A percentile compares a stretch with the other conserved stretches of the same genome.
phyloP scores from a whole-genome alignment of 495 filamentous ascomycete genomes.

The Margaritispora aquatica region DNA sequence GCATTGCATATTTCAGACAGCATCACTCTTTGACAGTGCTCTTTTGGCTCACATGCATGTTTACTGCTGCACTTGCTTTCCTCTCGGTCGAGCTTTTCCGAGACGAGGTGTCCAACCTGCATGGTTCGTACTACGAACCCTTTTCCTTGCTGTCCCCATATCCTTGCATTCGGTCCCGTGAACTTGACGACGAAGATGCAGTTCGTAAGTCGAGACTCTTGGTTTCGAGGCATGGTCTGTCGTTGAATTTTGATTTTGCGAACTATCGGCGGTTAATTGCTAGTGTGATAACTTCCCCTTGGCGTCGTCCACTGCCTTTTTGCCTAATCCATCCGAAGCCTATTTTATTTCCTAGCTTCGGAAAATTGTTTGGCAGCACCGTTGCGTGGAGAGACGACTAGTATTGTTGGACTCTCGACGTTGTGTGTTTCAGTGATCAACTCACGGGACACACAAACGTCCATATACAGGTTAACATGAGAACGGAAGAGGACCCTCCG shows the following conservation, averaged over 20 bases:
- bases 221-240: too few relatives aligned
- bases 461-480: not conserved
- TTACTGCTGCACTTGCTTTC: not conserved
- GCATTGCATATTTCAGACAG: too few relatives aligned
- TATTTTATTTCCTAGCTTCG: too few relatives aligned
- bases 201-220: too few relatives aligned
- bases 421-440: not conserved
- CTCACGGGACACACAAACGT: not conserved
- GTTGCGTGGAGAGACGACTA: not conserved
- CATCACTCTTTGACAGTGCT: not conserved
- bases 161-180: too few relatives aligned
- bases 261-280: not conserved
- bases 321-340: too few relatives aligned
- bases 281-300: not conserved
- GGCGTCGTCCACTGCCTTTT: not conserved
- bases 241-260: not conserved
- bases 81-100: not conserved
- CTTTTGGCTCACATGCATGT: not conserved
- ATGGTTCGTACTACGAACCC: too few relatives aligned
- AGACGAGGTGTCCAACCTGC: not conserved
- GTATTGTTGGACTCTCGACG: too few relatives aligned
- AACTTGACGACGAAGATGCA: too few relatives aligned
- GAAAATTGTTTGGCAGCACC: not conserved
- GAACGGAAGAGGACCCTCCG: not conserved
- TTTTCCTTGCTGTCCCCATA: too few relatives aligned